A percentile compares a stretch with the other conserved stretches of the same genome.
Evolutionary conservation across 1,139 yeast genomes (phyloP).

Genomic region (Candida sanyaensis): DNA sequence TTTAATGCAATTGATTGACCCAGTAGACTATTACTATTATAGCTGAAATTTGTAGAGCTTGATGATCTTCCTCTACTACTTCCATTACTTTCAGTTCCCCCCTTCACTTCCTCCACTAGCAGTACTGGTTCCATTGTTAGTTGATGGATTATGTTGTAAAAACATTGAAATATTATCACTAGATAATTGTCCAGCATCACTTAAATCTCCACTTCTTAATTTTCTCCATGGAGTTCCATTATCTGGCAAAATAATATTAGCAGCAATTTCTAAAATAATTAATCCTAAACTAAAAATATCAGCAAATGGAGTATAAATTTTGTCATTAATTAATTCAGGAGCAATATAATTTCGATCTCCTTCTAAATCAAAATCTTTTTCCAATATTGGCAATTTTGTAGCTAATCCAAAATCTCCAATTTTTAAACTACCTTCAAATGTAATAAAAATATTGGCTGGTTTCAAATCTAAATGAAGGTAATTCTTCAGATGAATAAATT

Average conservation of each 20-base stretch:
- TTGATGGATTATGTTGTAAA: slow-evolving; percentile 33
- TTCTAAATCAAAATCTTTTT: slow-evolving; percentile 77
- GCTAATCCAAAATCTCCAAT: slow-evolving; percentile 79
- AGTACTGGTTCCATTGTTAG: slow-evolving; percentile 5
- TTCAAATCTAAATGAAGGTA: slow-evolving; percentile 86
- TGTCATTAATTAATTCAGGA: slow-evolving; percentile 86
- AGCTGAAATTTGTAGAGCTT: slow-evolving; percentile 6
- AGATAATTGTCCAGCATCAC: slow-evolving; percentile 91
- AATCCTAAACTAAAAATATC: slow-evolving; percentile 92
- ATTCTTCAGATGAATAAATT: slow-evolving; percentile 75
- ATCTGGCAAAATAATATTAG: slow-evolving; percentile 92
- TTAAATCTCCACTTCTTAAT: slow-evolving; percentile 88
- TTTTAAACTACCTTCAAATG: slow-evolving; percentile 90
- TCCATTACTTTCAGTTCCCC: neutral
- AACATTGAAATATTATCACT: slow-evolving; percentile 51
- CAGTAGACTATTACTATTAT: slow-evolving; percentile 3
- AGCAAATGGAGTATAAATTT: slow-evolving; percentile 86
- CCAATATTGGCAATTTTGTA: slow-evolving; percentile 54
- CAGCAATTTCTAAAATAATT: slow-evolving; percentile 92
- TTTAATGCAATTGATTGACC: slow-evolving; percentile 9
- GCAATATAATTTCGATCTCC: slow-evolving; percentile 98
- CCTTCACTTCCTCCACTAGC: slow-evolving; percentile 6
- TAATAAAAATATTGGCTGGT: slow-evolving; percentile 92
- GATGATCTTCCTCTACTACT: slow-evolving; percentile 4
- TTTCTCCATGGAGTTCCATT: slow-evolving; percentile 98